Percentiles rank a stretch among this genome's conserved stretches.
These are phyloP conservation scores for Phytophthora hybrid DNA, from an alignment of 352 stramenopile genomes.

Conservation along the genomic window DNA sequence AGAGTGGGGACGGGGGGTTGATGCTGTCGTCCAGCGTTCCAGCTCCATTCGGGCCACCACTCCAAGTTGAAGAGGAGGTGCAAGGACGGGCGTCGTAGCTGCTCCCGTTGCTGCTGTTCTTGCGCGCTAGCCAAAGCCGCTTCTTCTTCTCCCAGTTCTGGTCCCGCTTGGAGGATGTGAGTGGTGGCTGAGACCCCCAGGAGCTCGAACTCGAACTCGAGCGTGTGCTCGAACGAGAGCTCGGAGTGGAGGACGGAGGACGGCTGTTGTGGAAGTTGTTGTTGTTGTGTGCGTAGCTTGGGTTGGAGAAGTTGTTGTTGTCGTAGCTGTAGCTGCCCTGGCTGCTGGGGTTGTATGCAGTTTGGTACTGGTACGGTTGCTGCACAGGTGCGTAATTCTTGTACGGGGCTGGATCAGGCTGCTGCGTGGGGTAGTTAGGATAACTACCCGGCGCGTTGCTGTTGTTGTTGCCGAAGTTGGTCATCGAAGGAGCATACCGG, in stretches of 20 bases:
- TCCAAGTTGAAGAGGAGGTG: conserved; percentile 30
- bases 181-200: conserved; percentile 61
- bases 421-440: conserved; percentile 10
- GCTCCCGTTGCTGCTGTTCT: conserved; percentile 42
- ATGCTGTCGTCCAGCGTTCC: conserved; percentile 22
- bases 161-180: conserved; percentile 81
- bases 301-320: conserved; percentile 23
- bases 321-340: conserved; percentile 21
- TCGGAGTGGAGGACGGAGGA: conserved; percentile 29
- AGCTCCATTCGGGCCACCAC: neutral
- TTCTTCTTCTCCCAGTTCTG: conserved; percentile 88
- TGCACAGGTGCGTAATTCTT: conserved; percentile 19
- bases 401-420: conserved; percentile 11
- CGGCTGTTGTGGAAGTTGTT: conserved; percentile 17
- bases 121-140: conserved; percentile 69
- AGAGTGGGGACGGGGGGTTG: conserved; percentile 64
- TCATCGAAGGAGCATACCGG: conserved; percentile 15
- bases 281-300: conserved; percentile 26
- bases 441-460: conserved; percentile 19
- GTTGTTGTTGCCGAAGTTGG: conserved; percentile 22
- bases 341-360: conserved; percentile 18
- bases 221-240: conserved; percentile 25
- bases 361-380: conserved; percentile 34
- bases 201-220: conserved; percentile 42
- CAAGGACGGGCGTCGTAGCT: conserved; percentile 13